A percentile compares a stretch with the other conserved stretches of the same genome.
These are phyloP conservation scores for Agastache rugosa DNA, from an alignment of 257 asterid genomes.

Conservation along the genomic window DNA sequence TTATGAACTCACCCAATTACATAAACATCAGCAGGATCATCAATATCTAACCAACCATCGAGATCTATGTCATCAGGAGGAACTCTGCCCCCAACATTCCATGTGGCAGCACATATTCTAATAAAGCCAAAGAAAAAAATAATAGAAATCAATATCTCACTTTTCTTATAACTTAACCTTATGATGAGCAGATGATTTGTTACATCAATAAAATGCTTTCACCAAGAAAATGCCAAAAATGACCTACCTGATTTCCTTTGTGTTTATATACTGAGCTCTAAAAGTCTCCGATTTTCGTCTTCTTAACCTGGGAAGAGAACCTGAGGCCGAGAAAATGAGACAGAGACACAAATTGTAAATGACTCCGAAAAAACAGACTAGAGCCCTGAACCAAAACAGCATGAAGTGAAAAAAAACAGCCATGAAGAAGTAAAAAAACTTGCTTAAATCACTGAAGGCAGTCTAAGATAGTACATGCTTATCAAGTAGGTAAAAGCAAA, in stretches of 20 bases:
- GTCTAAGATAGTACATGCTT: background rate
- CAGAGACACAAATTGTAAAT: conserved; percentile 10
- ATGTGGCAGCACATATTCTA: conserved; percentile 78
- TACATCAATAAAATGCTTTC: conserved; percentile 17
- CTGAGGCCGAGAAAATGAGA: conserved; percentile 48
- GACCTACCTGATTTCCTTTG: conserved; percentile 79
- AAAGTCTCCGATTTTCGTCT: conserved; percentile 94
- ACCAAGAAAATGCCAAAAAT: conserved; percentile 32
- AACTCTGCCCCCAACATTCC: conserved; percentile 84
- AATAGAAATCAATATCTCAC: conserved; percentile 29
- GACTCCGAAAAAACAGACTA: conserved; percentile 5
- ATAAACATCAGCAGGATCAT: conserved; percentile 89
- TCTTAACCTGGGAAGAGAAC: conserved; percentile 63
- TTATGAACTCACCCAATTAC: conserved; percentile 77
- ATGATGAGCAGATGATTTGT: conserved; percentile 22
- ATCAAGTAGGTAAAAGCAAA: conserved; percentile 13
- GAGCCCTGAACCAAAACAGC: background rate
- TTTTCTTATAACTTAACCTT: conserved; percentile 4
- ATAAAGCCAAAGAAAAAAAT: conserved; percentile 31
- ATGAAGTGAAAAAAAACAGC: conserved; percentile 25
- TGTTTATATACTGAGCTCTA: conserved; percentile 82
- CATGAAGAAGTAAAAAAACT: background rate
- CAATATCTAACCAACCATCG: conserved; percentile 82
- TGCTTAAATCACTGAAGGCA: conserved; percentile 1
- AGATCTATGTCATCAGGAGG: conserved; percentile 84